Conservation (phyloP, 768 basidiomycete genomes). For the Lactarius indigo region DNA sequence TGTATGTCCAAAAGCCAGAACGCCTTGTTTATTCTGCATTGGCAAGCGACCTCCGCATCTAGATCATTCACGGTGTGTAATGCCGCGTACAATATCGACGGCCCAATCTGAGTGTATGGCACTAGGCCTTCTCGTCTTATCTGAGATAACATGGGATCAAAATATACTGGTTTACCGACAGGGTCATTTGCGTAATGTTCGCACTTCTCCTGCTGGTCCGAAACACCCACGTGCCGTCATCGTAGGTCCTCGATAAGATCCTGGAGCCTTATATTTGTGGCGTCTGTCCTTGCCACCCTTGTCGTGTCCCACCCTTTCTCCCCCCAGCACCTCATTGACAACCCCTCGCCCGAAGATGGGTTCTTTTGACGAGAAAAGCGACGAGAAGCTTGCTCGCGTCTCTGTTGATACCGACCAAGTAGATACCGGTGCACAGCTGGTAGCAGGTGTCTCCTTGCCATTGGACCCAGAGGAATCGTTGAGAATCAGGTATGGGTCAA, state of each 20-base stretch:
- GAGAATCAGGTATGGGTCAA: conserved; percentile 41
- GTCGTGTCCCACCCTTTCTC: background rate
- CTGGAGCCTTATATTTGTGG: background rate
- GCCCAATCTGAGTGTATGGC: background rate
- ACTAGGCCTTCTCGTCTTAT: background rate
- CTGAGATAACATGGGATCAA: background rate
- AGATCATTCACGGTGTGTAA: background rate
- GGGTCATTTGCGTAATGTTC: background rate
- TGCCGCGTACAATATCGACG: background rate
- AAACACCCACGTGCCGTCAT: background rate
- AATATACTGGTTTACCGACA: background rate
- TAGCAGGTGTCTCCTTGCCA: conserved; percentile 40
- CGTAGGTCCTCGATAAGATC: background rate
- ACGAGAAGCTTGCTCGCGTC: conserved; percentile 26
- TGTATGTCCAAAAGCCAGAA: background rate
- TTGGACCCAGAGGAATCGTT: conserved; percentile 51
- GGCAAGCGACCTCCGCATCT: background rate
- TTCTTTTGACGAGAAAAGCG: conserved; percentile 17
- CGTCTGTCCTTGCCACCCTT: background rate
- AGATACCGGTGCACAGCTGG: conserved; percentile 60
- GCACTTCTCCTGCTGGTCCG: background rate
- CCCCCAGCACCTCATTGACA: background rate
- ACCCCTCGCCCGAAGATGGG: conserved; percentile 2
- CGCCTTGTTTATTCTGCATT: background rate
- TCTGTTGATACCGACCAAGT: conserved; percentile 47